phyloP scores from a whole-genome alignment of 2,329 filamentous ascomycete genomes.

The Aspergillus arachidicola region DNA sequence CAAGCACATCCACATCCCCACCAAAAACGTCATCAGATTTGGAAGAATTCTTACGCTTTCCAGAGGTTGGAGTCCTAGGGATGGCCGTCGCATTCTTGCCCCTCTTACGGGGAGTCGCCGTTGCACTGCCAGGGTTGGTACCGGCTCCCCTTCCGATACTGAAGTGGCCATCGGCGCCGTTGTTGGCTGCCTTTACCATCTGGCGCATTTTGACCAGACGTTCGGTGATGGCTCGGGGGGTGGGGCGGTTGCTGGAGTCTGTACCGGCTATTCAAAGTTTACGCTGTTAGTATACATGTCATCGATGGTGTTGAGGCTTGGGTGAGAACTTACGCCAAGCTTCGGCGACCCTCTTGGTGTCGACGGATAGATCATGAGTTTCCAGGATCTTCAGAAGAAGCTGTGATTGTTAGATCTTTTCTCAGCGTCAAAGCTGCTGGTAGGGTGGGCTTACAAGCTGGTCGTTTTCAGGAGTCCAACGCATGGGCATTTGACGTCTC shows the following conservation, averaged over 20 bases:
- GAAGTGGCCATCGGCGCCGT: constrained; percentile 17
- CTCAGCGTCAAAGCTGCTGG: neutral
- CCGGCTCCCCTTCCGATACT: constrained; percentile 18
- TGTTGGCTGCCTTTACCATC: constrained; percentile 14
- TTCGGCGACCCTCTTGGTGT: constrained; percentile 36
- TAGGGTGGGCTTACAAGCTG: constrained; percentile 32
- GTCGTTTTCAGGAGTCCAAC: constrained; percentile 41
- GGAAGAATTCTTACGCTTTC: constrained; percentile 21
- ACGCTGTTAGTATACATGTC: neutral
- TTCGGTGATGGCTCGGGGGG: constrained; percentile 44
- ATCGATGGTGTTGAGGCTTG: neutral
- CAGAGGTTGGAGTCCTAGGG: constrained; percentile 16
- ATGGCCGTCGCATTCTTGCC: constrained; percentile 9
- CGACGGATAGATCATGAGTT: constrained; percentile 39
- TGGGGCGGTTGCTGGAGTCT: constrained; percentile 30
- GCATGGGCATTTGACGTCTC: constrained; percentile 35
- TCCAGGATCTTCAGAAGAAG: constrained; percentile 45
- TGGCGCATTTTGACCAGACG: constrained; percentile 40
- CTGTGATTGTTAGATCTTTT: constrained; percentile 21
- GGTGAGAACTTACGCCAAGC: constrained; percentile 41
- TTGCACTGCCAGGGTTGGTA: constrained; percentile 1
- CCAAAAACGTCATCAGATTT: neutral
- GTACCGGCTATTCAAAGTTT: neutral
- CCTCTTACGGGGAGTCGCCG: constrained; percentile 17
- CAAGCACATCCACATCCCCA: neutral